Evolutionary conservation across 148 eudicot species (phyloP), one percentile per base, ranked within the genome.

Genomic region (Oxyria digyna): DNA sequence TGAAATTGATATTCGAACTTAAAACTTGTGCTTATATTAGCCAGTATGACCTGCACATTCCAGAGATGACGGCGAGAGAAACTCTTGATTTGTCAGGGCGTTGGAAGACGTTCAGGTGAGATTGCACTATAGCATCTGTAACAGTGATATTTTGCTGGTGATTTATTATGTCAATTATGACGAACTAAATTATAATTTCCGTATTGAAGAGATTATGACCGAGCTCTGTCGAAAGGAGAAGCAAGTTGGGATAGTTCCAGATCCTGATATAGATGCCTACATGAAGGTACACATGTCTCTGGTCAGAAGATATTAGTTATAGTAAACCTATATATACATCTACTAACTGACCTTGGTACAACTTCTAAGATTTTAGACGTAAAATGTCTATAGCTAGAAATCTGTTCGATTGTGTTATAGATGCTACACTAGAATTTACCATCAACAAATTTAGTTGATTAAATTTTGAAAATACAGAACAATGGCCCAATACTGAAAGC

Each of bases 1-100:
- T 26, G 33, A 26, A 27, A 14, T 31, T 29, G 65, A 59, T 59
- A 0, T 52, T 23, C 18, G 15, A 57, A 27, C 97, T 86, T 62
- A 91, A 86, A 78, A 81, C 81, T 32, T 87, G 91, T 66, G 84
- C 87, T 71, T 91, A 86, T 63, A 73, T 90, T 38, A 81, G 89
- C 69, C 97, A 91, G 74, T 45, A 82, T 71, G 91, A 91, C 72
- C 74, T 80, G 43, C 94, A 87, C 69, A 84, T 86, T 29, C 82
- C 94, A 46, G 87, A 87, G 67, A 84, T 91, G 83, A 91, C 97
- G 37, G 86, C 85, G 31, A 82, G 87, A 71, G 97, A 91, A 72
- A 77, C 87, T 29, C 69, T 91, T 50, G 91, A 87, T 75, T 91
- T 91, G 75, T 84, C 94, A 63, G 82, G 86, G 63, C 79, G 82